Base-by-base conservation (phyloP, 1,284 basidiomycete genomes). In the Clitocybe nebularis region DNA sequence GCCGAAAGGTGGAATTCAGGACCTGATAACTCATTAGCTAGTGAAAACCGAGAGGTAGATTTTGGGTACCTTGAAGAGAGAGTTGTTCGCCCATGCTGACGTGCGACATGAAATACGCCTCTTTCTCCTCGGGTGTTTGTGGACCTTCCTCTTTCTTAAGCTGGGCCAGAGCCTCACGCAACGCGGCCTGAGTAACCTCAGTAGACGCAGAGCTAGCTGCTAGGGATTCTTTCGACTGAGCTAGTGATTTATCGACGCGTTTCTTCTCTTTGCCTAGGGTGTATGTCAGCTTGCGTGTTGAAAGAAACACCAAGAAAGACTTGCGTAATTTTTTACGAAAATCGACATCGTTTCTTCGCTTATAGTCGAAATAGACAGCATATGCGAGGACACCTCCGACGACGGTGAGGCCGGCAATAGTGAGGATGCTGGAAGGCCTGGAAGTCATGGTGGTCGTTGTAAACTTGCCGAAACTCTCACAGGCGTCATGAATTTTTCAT, bases 291-390 rank as follows among this genome's bases (percentile, higher is more conserved):
- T 28, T 25, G 20, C 43, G 37, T 7, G 24, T n/a, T 14, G 37
- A 39, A 49, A 36, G 50, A 34, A 42, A 40, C 20, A 43, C 43
- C 41, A 41, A 32, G 32, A 50, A 52, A 52, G 46, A 79, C 91
- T 53, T 65, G 90, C 93, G 81, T 48, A 99, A 78, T 62, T 79
- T 81, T 70, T 84, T 93, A 64, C 95, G 83, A 79, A 99, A 99
- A 9, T 76, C 73, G 28, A 76, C 66, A 61, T 97, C 92, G 63
- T 88, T 93, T 56, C 93, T 80, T 44, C 95, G 84, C 69, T 81
- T 89, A 74, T 96, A 87, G 77, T 99, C 95, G 61, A 98, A 99
- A 69, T 94, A 98, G 45, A 81, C 73, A 25, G 85, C 89, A 63
- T 95, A 96, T 13, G 81, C 88, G 39, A 87, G 64, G 30, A 86